Percentiles rank a stretch among this genome's conserved stretches.
Evolutionary conservation across 1,284 basidiomycete species (phyloP).

Genomic region (Marasmius tenuissimus): DNA sequence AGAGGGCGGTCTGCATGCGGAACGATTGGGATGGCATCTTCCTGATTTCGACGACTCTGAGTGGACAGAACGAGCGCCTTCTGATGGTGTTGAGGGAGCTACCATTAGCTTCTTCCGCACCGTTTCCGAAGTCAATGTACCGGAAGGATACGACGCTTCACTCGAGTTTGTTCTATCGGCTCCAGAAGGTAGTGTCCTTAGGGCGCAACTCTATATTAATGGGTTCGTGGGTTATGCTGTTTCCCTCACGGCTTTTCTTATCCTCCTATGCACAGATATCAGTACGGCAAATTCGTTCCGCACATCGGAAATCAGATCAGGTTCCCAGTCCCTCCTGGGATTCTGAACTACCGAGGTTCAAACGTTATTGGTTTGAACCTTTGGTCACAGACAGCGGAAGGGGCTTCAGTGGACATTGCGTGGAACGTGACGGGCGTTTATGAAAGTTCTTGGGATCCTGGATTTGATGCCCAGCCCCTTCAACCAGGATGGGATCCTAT

Average conservation of each 20-base stretch:
- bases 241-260: neutral
- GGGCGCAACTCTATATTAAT: constrained; percentile 58
- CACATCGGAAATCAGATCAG: constrained; percentile 14
- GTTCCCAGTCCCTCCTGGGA: constrained; percentile 10
- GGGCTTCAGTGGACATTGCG: constrained; percentile 9
- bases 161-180: constrained; percentile 53
- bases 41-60: constrained; percentile 20
- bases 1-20: constrained; percentile 14
- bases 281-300: constrained; percentile 17
- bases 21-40: constrained; percentile 22
- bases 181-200: constrained; percentile 39
- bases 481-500: constrained; percentile 15
- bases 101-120: constrained; percentile 59
- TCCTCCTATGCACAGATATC: constrained; percentile 6
- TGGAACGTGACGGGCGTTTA: constrained; percentile 16
- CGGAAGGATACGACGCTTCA: constrained; percentile 41
- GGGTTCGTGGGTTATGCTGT: constrained; percentile 51
- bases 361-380: constrained; percentile 6
- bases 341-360: constrained; percentile 6
- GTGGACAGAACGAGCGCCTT: constrained; percentile 16
- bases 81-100: constrained; percentile 7
- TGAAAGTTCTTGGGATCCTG: constrained; percentile 15
- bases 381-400: constrained; percentile 8
- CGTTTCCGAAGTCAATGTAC: constrained; percentile 49
- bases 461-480: constrained; percentile 12